These are phyloP conservation scores for Murraya paniculata DNA, from an alignment of 345 rosid genomes.

Conservation along the genomic window DNA sequence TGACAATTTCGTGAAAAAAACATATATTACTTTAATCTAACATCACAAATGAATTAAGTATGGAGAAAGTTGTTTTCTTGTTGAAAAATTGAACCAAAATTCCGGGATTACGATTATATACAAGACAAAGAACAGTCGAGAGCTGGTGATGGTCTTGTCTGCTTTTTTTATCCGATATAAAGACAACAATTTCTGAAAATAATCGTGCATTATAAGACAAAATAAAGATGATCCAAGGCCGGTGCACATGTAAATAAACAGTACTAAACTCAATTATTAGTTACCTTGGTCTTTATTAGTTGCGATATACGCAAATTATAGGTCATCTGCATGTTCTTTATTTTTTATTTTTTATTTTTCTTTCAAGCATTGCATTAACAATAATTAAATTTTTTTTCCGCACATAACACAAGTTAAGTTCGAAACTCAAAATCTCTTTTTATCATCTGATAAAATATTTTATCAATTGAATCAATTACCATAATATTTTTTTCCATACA, in stretches of 20 bases:
- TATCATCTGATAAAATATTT: no score
- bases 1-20: background rate
- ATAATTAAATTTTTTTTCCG: no score
- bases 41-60: background rate
- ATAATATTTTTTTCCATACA: no score
- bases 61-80: background rate
- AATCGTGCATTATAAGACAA: background rate
- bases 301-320: no score
- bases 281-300: no score
- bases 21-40: background rate
- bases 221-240: background rate
- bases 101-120: background rate
- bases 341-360: no score
- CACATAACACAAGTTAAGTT: no score
- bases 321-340: no score
- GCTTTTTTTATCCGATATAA: background rate
- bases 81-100: background rate
- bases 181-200: background rate
- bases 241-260: background rate
- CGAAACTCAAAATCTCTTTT: no score
- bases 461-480: no score
- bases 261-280: background rate
- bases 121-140: conserved; percentile 6
- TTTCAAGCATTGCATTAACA: no score
- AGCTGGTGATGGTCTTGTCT: background rate